phyloP scores from a whole-genome alignment of 2,329 filamentous ascomycete genomes.

The Neofusicoccum parvum region DNA sequence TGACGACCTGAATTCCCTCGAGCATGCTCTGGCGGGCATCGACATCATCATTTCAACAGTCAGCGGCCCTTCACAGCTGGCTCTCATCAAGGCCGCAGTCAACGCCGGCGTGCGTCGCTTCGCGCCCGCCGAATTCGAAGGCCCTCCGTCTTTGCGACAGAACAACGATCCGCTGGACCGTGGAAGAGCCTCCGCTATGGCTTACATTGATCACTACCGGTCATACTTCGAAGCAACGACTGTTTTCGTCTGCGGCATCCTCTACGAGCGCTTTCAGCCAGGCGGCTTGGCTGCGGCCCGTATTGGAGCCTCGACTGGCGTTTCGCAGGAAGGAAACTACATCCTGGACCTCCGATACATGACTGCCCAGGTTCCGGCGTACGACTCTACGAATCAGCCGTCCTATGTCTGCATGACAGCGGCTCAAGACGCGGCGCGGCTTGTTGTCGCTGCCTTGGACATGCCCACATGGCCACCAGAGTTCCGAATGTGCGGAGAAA shows the following conservation, averaged over 20 bases:
- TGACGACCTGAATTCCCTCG: constrained; percentile 57
- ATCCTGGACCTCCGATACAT: constrained; percentile 63
- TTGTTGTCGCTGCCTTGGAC: constrained; percentile 69
- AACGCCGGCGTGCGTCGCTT: constrained; percentile 67
- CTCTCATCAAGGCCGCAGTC: constrained; percentile 72
- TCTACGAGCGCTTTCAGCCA: constrained; percentile 74
- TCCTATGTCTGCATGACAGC: constrained; percentile 66
- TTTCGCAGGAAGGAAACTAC: constrained; percentile 63
- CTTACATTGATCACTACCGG: constrained; percentile 58
- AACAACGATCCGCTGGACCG: constrained; percentile 63
- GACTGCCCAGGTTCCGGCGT: constrained; percentile 63
- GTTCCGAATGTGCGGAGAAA: constrained; percentile 69
- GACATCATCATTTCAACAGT: constrained; percentile 78
- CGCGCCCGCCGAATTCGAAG: constrained; percentile 76
- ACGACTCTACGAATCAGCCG: constrained; percentile 51
- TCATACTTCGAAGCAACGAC: constrained; percentile 64
- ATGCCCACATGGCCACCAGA: constrained; percentile 68
- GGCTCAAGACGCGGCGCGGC: constrained; percentile 69
- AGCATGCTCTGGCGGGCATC: constrained; percentile 69
- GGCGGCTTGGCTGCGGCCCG: constrained; percentile 63
- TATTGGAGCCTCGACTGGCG: constrained; percentile 59
- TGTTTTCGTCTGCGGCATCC: constrained; percentile 71
- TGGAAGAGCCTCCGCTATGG: constrained; percentile 59
- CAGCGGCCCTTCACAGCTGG: constrained; percentile 65
- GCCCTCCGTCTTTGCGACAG: constrained; percentile 58